A percentile compares a stretch with the other conserved stretches of the same genome.
Evolutionary conservation across 805 yeast species (phyloP).

Genomic region (Candida golubevii): DNA sequence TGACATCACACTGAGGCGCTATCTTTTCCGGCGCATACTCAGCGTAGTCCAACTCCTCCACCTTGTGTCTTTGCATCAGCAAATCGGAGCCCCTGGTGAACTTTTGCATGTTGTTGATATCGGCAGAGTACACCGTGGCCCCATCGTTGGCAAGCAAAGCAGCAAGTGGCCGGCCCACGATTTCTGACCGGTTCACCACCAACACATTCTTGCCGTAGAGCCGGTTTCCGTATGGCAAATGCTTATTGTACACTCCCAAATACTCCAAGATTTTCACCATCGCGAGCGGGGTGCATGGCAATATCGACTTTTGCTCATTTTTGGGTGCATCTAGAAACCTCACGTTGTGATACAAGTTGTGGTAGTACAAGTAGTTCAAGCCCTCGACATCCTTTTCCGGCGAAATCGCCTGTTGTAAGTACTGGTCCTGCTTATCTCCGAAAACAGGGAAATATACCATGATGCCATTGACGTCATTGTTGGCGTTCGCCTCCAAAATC

Average conservation of each 20-base stretch:
- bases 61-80: conserved; percentile 76
- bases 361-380: conserved; percentile 81
- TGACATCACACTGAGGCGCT: conserved; percentile 77
- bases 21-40: conserved; percentile 55
- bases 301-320: conserved; percentile 68
- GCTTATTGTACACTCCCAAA: conserved; percentile 77
- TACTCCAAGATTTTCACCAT: conserved; percentile 89
- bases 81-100: conserved; percentile 94
- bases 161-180: conserved; percentile 96
- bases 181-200: conserved; percentile 90
- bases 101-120: conserved; percentile 79
- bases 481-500: conserved; percentile 76
- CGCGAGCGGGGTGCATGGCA: conserved; percentile 97
- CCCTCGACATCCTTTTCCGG: conserved; percentile 96
- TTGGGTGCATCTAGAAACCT: conserved; percentile 73
- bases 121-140: conserved; percentile 91
- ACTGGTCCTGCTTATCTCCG: conserved; percentile 92
- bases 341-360: conserved; percentile 90
- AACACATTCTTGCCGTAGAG: conserved; percentile 89
- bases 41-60: conserved; percentile 48
- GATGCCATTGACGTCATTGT: conserved; percentile 77
- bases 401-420: conserved; percentile 89
- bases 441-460: conserved; percentile 98
- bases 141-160: conserved; percentile 96
- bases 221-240: conserved; percentile 85